Base-by-base conservation (phyloP, 2,329 filamentous ascomycete species). In the Beauveria brongniartii region DNA sequence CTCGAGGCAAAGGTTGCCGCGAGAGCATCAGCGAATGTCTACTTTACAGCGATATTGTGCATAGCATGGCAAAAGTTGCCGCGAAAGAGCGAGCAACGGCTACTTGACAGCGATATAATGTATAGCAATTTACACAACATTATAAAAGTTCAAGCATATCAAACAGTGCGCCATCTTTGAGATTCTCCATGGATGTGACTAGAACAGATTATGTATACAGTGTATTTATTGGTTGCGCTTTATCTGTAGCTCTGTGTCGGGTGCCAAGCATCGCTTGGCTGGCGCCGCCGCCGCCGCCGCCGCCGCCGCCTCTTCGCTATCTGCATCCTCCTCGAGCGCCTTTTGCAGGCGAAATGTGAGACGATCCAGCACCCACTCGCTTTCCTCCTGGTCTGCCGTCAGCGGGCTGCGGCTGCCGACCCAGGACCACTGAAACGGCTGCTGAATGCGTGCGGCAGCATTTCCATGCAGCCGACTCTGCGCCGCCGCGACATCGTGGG, bases 331-430 rank as follows among this genome's bases (percentile, higher is more conserved):
- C 41, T 68, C 64, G 12, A 74, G 61, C 6, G 68, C 71, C 63
- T 74, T 70, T 22, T 69, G 68, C 43, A 92, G 74, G 62, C 75
- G 80, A 56, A 77, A 76, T 63, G 81, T 81, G 56, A 92, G 71
- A 63, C 82, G 78, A 63, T 90, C 85, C 46, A 91, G 71, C 41
- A 92, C 83, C 89, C 89, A 92, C 69, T 90, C 83, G 16, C 84
- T 81, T 73, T 92, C 89, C 61, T 83, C 82, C 67, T 85, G 81
- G 53, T 80, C 80, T 3, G 86, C 83, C 83, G 91, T 87, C 14
- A 92, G 76, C 3, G 89, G 89, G 65, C 85, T 89, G 16, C 82
- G 75, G 52, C 83, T 79, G 0, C 86, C 88, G 1, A 92, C 80
- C 89, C 89, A 92, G 40, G 86, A 90, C 88, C 89, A 91, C 47